Percentiles rank a stretch among this genome's conserved stretches.
Conservation (phyloP, 106 monocot genomes). For the Phalaenopsis equestris region DNA sequence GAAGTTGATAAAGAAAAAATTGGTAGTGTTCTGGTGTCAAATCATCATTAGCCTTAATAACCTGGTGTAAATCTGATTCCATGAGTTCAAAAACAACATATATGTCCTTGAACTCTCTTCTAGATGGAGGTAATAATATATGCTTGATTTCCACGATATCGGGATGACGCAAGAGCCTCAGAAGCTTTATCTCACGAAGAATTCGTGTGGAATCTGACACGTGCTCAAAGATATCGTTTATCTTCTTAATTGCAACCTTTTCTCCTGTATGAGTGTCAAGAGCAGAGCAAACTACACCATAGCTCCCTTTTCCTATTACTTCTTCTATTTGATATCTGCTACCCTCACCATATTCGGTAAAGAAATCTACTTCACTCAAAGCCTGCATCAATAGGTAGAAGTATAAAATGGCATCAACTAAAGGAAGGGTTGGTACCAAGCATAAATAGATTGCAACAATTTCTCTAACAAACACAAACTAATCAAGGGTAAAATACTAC, state of each 20-base stretch:
- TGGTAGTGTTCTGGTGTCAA: slow-evolving; percentile 70
- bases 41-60: slow-evolving; percentile 76
- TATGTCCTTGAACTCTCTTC: slow-evolving; percentile 65
- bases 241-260: slow-evolving; percentile 77
- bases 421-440: background rate
- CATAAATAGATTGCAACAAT: background rate
- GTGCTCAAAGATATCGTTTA: slow-evolving; percentile 72
- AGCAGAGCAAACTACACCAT: slow-evolving; percentile 76
- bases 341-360: slow-evolving; percentile 73
- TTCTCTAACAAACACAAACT: background rate
- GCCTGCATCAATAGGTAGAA: slow-evolving; percentile 19
- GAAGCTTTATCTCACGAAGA: slow-evolving; percentile 76
- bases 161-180: slow-evolving; percentile 62
- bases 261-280: slow-evolving; percentile 56
- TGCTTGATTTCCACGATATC: slow-evolving; percentile 79
- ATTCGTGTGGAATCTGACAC: slow-evolving; percentile 70
- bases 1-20: slow-evolving; percentile 70
- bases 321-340: slow-evolving; percentile 62
- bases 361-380: slow-evolving; percentile 46
- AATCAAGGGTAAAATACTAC: background rate
- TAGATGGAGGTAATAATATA: slow-evolving; percentile 58
- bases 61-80: slow-evolving; percentile 76
- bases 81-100: slow-evolving; percentile 82
- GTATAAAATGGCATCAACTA: background rate
- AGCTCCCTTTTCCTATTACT: slow-evolving; percentile 77